These are phyloP conservation scores for Lactifluus volemus DNA, from an alignment of 768 basidiomycete species.

Conservation along the genomic window DNA sequence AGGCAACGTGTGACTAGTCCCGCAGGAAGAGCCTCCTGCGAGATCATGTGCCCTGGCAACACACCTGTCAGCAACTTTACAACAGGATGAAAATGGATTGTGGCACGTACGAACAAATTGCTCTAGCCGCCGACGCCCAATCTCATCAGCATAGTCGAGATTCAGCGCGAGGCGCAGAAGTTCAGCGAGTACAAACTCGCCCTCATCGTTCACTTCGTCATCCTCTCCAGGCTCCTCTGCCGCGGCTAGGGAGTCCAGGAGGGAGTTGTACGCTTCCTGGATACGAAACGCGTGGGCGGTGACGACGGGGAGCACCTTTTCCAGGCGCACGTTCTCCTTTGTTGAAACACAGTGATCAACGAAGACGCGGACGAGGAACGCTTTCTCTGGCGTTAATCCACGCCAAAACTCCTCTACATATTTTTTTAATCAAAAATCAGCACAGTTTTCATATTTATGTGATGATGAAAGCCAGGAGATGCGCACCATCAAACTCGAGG, in stretches of 20 bases:
- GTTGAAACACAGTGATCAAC: constrained; percentile 64
- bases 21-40: constrained; percentile 60
- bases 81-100: neutral
- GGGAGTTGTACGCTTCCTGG: constrained; percentile 59
- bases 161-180: constrained; percentile 70
- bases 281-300: constrained; percentile 72
- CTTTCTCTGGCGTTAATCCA: constrained; percentile 59
- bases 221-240: constrained; percentile 32
- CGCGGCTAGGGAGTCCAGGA: constrained; percentile 36
- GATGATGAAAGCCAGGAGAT: neutral
- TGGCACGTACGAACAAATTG: constrained; percentile 63
- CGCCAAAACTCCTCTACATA: constrained; percentile 63
- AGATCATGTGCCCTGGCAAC: constrained; percentile 67
- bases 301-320: constrained; percentile 72
- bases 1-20: constrained; percentile 63
- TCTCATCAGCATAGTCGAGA: constrained; percentile 88
- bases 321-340: constrained; percentile 54
- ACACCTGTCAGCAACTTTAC: neutral
- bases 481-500: constrained; percentile 61
- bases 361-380: constrained; percentile 77
- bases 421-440: neutral
- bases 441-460: neutral
- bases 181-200: constrained; percentile 69
- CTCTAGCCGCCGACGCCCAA: constrained; percentile 83
- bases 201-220: constrained; percentile 33